Base-by-base conservation (phyloP, 2,329 filamentous ascomycete genomes). In the Bipolaris sorokiniana region DNA sequence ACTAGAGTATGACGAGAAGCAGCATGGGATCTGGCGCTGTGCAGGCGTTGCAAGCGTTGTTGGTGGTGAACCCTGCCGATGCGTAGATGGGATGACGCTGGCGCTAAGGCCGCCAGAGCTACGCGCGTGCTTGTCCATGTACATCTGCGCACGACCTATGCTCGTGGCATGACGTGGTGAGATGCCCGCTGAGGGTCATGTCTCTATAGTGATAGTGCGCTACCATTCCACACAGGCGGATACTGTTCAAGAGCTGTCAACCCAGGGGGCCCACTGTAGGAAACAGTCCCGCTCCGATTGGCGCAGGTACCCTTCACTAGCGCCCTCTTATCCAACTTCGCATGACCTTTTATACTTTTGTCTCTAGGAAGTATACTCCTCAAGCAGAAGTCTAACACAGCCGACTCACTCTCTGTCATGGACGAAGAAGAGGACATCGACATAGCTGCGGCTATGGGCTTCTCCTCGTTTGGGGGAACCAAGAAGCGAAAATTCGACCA, bases 391-490 rank as follows among this genome's bases (percentile, higher is more conserved):
- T 22, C 3, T 18, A 37, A 16, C 3, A 45, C 18, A 18, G 7
- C 31, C 36, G 31, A 36, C 28, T 26, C 49, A 31, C 40, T 7
- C 28, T 18, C n/a, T 42, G 22, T 7, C 22, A 72, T 78, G 59
- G 78, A 79, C n/a, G 68, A 78, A 18, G 80, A 84, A 40, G 84
- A 84, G 50, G 62, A 66, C 40, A 51, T 90, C 15, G 63, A 65
- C 3, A 86, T 91, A 73, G 87, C 87, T 20, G 83, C 84, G 40
- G 82, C 84, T 45, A 89, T 92, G 87, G 90, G 90, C 61, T 92
- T 92, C 76, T 83, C 87, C 7, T 83, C 85, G 55, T 93, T 93
- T 70, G 89, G 89, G 63, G 78, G 82, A 1, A 81, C 81, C 41
- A 90, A 90, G 74, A 90, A 89, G 73, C 84, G 89, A 59, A 88